Conservation (phyloP, 1,139 yeast species). For the Tardiomyces digboiensis region DNA sequence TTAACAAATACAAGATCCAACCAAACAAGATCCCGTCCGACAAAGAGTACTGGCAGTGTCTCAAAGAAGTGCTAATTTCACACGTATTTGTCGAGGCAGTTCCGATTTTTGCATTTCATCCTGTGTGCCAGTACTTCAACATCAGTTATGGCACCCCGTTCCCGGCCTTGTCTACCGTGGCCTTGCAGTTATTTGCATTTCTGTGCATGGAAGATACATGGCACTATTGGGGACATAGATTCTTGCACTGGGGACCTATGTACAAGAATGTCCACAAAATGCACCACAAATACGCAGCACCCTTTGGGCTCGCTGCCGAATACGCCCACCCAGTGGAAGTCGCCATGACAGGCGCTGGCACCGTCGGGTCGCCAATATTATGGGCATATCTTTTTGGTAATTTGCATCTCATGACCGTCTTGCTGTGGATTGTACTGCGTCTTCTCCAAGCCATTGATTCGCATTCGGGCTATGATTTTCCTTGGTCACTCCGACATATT, state of each 20-base stretch:
- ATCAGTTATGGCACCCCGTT: slow-evolving; percentile 75
- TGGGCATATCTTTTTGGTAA: slow-evolving; percentile 50
- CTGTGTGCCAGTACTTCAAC: slow-evolving; percentile 68
- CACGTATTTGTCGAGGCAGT: slow-evolving; percentile 89
- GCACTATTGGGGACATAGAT: slow-evolving; percentile 94
- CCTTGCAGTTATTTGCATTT: slow-evolving; percentile 58
- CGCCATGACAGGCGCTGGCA: slow-evolving; percentile 82
- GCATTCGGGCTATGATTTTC: slow-evolving; percentile 96
- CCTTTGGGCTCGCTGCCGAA: slow-evolving; percentile 93
- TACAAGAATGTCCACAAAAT: slow-evolving; percentile 91
- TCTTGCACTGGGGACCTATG: slow-evolving; percentile 74
- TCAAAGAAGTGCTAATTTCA: slow-evolving; percentile 70
- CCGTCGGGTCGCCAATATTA: slow-evolving; percentile 85
- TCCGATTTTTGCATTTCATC: slow-evolving; percentile 96
- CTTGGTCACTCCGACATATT: slow-evolving; percentile 88
- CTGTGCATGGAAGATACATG: slow-evolving; percentile 86
- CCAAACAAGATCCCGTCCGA: slow-evolving; percentile 67
- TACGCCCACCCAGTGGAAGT: slow-evolving; percentile 96
- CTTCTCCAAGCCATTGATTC: slow-evolving; percentile 93
- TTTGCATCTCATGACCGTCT: slow-evolving; percentile 76
- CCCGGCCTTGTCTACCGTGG: slow-evolving; percentile 52
- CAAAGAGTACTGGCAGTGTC: slow-evolving; percentile 86
- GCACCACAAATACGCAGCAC: slow-evolving; percentile 96
- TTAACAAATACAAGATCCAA: slow-evolving; percentile 73
- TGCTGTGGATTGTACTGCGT: slow-evolving; percentile 77